phyloP scores from a whole-genome alignment of 495 filamentous ascomycete genomes.

The Tetracladium marchalianum region DNA sequence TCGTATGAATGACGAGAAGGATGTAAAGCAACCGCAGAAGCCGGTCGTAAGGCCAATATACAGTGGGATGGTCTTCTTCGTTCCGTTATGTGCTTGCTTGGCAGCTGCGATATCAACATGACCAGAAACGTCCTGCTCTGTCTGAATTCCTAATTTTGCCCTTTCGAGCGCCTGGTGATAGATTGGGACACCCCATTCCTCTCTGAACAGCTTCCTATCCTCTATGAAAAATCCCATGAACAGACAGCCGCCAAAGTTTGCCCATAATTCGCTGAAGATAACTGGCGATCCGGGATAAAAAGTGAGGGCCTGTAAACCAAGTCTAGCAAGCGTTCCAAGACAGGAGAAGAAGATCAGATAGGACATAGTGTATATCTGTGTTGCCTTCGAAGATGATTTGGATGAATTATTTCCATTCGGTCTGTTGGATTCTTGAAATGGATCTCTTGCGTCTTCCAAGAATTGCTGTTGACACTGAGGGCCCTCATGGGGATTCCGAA shows the following conservation, averaged over 20 bases:
- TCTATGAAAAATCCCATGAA: conserved; percentile 81
- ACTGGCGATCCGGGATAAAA: conserved; percentile 72
- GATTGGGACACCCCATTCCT: conserved; percentile 44
- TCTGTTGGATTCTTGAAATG: conserved; percentile 1
- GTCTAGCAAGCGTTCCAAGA: conserved; percentile 72
- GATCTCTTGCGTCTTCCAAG: conserved; percentile 17
- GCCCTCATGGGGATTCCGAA: conserved; percentile 33
- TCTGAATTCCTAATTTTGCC: conserved; percentile 19
- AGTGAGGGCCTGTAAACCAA: conserved; percentile 75
- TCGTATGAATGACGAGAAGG: conserved; percentile 83
- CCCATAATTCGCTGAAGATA: conserved; percentile 70
- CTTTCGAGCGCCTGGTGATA: conserved; percentile 24
- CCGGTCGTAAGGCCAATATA: conserved; percentile 90
- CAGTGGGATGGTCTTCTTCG: conserved; percentile 77
- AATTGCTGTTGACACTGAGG: conserved; percentile 12
- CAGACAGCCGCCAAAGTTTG: conserved; percentile 77
- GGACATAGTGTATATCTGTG: conserved; percentile 65
- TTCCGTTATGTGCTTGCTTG: conserved; percentile 41
- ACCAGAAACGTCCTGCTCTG: conserved; percentile 22
- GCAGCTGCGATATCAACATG: conserved; percentile 26
- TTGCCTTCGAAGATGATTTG: conserved; percentile 43
- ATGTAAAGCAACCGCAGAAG: conserved; percentile 89
- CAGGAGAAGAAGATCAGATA: conserved; percentile 84
- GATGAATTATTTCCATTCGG: neutral
- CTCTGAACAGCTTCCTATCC: conserved; percentile 65